Base-by-base conservation (phyloP, 768 basidiomycete species). In the Hortiboletus campestris region DNA sequence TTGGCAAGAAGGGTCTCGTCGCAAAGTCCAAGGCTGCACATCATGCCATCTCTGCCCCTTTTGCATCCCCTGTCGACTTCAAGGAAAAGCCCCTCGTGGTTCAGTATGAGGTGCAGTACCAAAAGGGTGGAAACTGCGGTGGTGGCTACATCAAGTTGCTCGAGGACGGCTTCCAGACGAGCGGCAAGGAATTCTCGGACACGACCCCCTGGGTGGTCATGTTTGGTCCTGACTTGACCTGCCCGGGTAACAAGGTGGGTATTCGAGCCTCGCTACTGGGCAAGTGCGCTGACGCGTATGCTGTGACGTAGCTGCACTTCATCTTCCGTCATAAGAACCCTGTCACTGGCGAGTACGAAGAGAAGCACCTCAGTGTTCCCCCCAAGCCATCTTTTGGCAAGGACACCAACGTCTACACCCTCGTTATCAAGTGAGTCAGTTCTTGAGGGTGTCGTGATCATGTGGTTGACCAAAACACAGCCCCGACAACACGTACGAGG, bases 291-390 rank as follows among this genome's bases (percentile, higher is more conserved):
- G 47, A 63, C 35, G 25, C 43, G 29, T 36, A 12, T 46, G 34
- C 3, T 42, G 5, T 49, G 39, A 16, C 17, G 29, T 67, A 95
- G 91, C 79, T 98, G 48, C 97, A 99, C 81, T 98, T 99, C 76
- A 99, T 99, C 77, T 96, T 99, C 92, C 91, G 94, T 66, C 90
- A 98, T 81, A 86, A 88, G 78, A 95, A 85, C 79, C 96, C 97
- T 35, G 81, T 89, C 65, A 92, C 89, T 43, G 92, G 92, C 64
- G 93, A 94, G 67, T 84, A 82, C 61, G 97, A 98, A 75, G 97
- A 99, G 84, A 98, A 99, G 75, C 97, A 99, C 75, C 86, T 98
- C 57, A 83, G 78, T 50, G 69, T 80, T 56, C 80, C 94, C 58
- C 95, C 94, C 56, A 81, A 80, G 55, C 96, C 96, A 45, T 78